Conservation (phyloP, 2,329 filamentous ascomycete genomes). For the Nemania sp. region DNA sequence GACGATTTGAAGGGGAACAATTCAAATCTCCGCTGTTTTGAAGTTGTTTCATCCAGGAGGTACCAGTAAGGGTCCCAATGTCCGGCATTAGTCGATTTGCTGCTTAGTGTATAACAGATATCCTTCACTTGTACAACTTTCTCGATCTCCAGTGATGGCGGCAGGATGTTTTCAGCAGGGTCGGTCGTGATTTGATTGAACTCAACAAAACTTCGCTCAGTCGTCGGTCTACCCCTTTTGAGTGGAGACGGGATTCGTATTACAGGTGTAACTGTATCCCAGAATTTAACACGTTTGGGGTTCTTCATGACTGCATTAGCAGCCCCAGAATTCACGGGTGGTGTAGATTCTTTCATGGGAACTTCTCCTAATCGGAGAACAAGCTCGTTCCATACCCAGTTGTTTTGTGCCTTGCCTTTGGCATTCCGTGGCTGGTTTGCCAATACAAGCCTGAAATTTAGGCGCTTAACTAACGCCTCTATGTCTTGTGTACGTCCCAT, state of each 20-base stretch:
- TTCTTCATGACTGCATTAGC: conserved; percentile 5
- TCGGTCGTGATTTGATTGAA: neutral
- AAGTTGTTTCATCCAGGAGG: conserved; percentile 14
- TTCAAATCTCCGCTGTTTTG: conserved; percentile 9
- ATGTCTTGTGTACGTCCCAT: conserved; percentile 26
- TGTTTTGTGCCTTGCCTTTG: conserved; percentile 12
- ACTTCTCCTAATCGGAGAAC: conserved; percentile 12
- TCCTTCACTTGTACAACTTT: conserved; percentile 16
- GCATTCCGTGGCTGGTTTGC: conserved; percentile 6
- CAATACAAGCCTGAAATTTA: conserved; percentile 17
- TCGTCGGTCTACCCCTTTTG: neutral
- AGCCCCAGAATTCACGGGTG: neutral
- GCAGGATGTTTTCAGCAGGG: neutral
- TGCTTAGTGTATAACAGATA: conserved; percentile 17
- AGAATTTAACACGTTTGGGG: neutral
- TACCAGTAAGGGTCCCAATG: conserved; percentile 12
- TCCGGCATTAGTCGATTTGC: neutral
- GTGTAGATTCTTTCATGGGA: conserved; percentile 1
- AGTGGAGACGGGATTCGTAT: neutral
- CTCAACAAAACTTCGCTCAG: neutral
- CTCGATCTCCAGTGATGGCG: neutral
- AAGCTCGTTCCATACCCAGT: conserved; percentile 25
- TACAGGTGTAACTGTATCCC: neutral
- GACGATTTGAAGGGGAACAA: conserved; percentile 12
- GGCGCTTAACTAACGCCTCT: conserved; percentile 19